Evolutionary conservation across 2,329 filamentous ascomycete species (phyloP), one percentile per base, ranked within the genome.

Genomic region (Diaporthe caulivora): DNA sequence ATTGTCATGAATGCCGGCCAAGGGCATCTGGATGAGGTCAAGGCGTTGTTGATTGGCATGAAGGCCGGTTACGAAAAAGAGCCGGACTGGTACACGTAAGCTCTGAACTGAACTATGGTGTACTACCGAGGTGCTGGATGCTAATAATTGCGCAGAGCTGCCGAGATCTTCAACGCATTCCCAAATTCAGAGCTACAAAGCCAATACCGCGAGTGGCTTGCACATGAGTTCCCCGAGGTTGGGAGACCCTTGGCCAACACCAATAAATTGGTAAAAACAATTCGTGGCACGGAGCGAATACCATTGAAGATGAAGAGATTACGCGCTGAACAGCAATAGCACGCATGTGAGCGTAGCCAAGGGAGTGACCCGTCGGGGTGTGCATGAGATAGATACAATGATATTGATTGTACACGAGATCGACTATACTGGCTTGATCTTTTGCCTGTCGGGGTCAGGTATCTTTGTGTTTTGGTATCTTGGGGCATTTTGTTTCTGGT

Each of bases 1-100:
- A 86, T 93, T 62, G 93, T 91, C 11, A 94, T 94, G 0, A 82
- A 98, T 71, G 94, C 93, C 0, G 91, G 92, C 3, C 93, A 94
- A 76, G 92, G 91, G 31, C 87, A 92, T 65, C 87, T 94, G 60
- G 90, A 94, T 26, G 91, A 93, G 77, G 92, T 92, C 3, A 89
- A 91, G 77, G 84, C 87, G 72, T 85, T 94, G 44, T 86, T 98
- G 55, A 86, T 91, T 76, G 87, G 89, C 40, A 94, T 94, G 85
- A 88, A 92, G 76, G 86, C 86, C 65, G 90, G 91, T 72, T 89
- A 92, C 72, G 94, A 93, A 15, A 86, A 91, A 72, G 86, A 86
- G 75, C 92, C 93, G n/a, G 68, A 91, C 93, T 80, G 83, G 87
- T 40, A 88, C 91, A 79, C 92, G 93, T 95, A 84, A 87, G 93